These are phyloP conservation scores for Rosa rugosa DNA, from an alignment of 306 rosid species.

Conservation along the genomic window DNA sequence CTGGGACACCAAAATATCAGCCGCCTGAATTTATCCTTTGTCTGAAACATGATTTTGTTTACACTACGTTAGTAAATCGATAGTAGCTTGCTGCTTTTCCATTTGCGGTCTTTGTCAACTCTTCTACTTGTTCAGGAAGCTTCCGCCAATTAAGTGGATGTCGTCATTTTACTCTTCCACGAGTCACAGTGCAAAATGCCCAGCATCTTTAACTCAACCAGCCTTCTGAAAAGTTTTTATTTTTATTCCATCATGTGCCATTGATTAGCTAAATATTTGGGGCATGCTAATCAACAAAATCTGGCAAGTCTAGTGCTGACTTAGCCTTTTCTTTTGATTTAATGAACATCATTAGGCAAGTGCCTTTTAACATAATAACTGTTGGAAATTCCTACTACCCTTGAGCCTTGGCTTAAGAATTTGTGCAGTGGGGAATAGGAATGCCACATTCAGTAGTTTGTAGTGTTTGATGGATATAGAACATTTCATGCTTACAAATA, in stretches of 20 bases:
- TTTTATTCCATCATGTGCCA: neutral
- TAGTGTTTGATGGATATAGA: neutral
- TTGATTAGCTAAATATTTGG: neutral
- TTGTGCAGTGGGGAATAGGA: neutral
- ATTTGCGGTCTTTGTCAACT: neutral
- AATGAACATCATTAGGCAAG: too few relatives aligned
- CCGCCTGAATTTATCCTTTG: neutral
- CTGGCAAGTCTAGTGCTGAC: neutral
- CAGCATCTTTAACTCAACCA: neutral
- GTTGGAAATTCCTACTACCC: neutral
- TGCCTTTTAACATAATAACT: neutral
- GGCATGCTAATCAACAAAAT: neutral
- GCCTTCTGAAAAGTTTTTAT: neutral
- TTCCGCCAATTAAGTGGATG: neutral
- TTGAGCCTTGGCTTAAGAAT: neutral
- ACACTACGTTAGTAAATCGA: neutral
- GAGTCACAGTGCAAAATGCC: neutral
- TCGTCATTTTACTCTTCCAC: neutral
- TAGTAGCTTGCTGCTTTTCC: neutral
- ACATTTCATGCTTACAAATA: slow-evolving; percentile 21
- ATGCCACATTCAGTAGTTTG: neutral
- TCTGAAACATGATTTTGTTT: neutral
- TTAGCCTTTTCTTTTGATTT: neutral
- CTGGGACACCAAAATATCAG: slow-evolving; percentile 13
- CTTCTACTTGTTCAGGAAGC: neutral